A percentile compares a stretch with the other conserved stretches of the same genome.
Evolutionary conservation across 495 filamentous ascomycete species (phyloP).

Genomic region (Penicillium lagena): DNA sequence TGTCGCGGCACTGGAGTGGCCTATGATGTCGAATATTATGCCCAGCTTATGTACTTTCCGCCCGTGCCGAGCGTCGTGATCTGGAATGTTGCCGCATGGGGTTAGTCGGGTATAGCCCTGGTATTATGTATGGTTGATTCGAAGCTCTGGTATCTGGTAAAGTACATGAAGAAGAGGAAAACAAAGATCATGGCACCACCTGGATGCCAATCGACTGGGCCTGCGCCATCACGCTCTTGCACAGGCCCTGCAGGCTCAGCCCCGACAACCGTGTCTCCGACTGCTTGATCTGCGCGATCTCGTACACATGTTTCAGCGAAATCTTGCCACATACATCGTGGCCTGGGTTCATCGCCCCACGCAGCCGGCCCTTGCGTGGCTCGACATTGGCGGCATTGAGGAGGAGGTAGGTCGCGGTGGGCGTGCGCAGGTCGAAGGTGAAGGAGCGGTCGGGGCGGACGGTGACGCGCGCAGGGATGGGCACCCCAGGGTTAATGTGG

Average conservation of each 20-base stretch:
- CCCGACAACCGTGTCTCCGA: slow-evolving; percentile 75
- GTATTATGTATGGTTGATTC: too few species aligned
- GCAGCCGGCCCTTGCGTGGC: slow-evolving; percentile 69
- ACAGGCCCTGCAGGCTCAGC: slow-evolving; percentile 71
- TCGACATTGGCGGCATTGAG: slow-evolving; percentile 73
- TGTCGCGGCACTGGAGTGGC: slow-evolving; percentile 8
- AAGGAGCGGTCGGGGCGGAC: slow-evolving; percentile 93
- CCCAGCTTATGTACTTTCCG: not conserved
- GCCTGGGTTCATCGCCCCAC: slow-evolving; percentile 72
- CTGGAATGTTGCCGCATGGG: slow-evolving; percentile 19
- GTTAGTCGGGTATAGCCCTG: not conserved
- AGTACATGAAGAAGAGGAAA: not conserved
- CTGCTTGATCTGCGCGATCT: slow-evolving; percentile 97
- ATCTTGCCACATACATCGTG: slow-evolving; percentile 73
- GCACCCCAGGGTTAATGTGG: slow-evolving; percentile 75
- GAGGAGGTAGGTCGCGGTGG: slow-evolving; percentile 81
- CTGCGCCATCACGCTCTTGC: slow-evolving; percentile 78
- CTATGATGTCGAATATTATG: slow-evolving; percentile 8
- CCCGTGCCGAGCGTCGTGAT: slow-evolving; percentile 16
- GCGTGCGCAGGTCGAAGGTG: slow-evolving; percentile 87
- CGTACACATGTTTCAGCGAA: slow-evolving; percentile 92
- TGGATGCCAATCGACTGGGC: slow-evolving; percentile 83
- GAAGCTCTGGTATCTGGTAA: too few species aligned
- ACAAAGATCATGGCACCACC: slow-evolving; percentile 53
- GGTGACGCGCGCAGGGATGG: slow-evolving; percentile 83